Evolutionary conservation across 2,329 filamentous ascomycete genomes (phyloP), one percentile per base, ranked within the genome.

Genomic region (Fusarium agapanthi): DNA sequence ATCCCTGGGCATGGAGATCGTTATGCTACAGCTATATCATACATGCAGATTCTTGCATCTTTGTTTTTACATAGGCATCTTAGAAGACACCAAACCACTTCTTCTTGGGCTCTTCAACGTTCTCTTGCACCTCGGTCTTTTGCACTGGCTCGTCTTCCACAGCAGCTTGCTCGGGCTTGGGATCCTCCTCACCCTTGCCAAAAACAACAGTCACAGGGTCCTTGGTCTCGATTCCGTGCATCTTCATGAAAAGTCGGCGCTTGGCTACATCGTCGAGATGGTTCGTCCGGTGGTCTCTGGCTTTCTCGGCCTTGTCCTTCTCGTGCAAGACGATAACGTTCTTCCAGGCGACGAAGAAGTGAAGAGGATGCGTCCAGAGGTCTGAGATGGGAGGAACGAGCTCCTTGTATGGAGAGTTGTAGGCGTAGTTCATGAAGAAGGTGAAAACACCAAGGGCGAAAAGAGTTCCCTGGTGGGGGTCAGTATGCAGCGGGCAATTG

Each of bases 1-100:
- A 63, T 59, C 61, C 37, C 57, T 63, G 26, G 60, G 53, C 50
- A 61, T 43, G 55, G 58, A 51, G 50, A 61, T 68, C 65, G 61
- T 64, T 60, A 69, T 62, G 63, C 55, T 69, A 68, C 56, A 66
- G 60, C 32, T 70, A 69, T 73, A 73, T 73, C 51, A 58, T 75
- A 75, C 69, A 55, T 57, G 50, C 64, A 71, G 45, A 62, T 60
- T 65, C 22, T 53, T 48, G 41, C 28, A 35, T 37, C 41, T 45
- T 54, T 72, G 37, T 62, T 57, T 55, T 62, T 62, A 69, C 55
- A 61, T 40, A 48, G 28, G 24, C 32, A 56, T 62, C 63, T 81
- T 80, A 95, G 87, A 94, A 97, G 78, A 97, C 92, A 20, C 94
- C 94, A 76, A 96, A 85, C 89, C 92, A 95, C 85, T 93, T 95